phyloP scores from a whole-genome alignment of 441 rosid genomes.

The Jatropha podagrica region DNA sequence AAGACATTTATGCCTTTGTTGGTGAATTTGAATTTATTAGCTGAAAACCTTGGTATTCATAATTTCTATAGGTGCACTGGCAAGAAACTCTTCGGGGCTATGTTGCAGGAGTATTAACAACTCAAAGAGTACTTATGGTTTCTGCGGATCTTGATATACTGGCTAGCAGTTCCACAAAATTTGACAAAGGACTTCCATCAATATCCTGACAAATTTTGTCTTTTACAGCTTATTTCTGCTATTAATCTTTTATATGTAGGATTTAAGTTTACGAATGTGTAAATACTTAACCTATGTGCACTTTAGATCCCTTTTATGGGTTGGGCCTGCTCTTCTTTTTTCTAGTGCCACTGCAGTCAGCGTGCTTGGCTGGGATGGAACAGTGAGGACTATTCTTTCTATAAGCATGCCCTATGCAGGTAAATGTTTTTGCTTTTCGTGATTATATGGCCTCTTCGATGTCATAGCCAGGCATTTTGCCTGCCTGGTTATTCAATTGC shows the following conservation, averaged over 20 bases:
- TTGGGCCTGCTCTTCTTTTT: conserved; percentile 97
- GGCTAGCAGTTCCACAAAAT: conserved; percentile 78
- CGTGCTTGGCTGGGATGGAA: conserved; percentile 98
- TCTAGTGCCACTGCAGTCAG: conserved; percentile 86
- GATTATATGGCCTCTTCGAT: conserved; percentile 4
- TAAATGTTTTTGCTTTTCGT: conserved; percentile 28
- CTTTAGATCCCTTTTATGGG: conserved; percentile 97
- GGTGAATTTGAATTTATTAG: neutral
- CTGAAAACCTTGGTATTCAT: conserved; percentile 7
- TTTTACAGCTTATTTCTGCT: conserved; percentile 14
- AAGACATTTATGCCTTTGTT: neutral
- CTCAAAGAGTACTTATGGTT: conserved; percentile 87
- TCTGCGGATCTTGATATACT: conserved; percentile 89
- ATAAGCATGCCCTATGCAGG: conserved; percentile 93
- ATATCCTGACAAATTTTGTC: conserved; percentile 62
- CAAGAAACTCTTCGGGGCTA: conserved; percentile 89
- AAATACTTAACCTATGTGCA: conserved; percentile 59
- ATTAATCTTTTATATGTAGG: conserved; percentile 12
- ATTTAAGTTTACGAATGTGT: conserved; percentile 29
- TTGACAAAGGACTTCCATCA: conserved; percentile 95
- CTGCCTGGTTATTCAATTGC: neutral
- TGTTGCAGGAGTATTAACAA: conserved; percentile 95
- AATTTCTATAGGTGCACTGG: conserved; percentile 77
- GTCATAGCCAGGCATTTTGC: neutral
- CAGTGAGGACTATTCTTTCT: conserved; percentile 84